Base-by-base conservation (phyloP, 2,329 filamentous ascomycete genomes). In the Phaeomoniella chlamydospora region DNA sequence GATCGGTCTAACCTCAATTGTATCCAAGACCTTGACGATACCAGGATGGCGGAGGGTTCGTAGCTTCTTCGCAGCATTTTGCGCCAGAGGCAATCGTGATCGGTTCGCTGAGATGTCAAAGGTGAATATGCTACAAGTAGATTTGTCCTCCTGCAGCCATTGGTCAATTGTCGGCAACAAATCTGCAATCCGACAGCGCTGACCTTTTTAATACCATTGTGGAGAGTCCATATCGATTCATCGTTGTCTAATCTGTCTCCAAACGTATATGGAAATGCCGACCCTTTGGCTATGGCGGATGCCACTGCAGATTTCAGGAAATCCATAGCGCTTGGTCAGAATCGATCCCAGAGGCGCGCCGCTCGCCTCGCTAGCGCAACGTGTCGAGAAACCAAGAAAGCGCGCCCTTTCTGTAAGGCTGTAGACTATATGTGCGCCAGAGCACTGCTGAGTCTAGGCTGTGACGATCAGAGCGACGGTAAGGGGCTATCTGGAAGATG, bases 261-360 rank as follows among this genome's bases (percentile, higher is more conserved):
- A 54, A 96, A 90, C 33, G 73, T 79, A 56, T 94, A 96, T 3
- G 86, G 86, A 53, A 94, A 93, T 4, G 87, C 79, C 36, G 87
- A 86, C 2, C 88, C 87, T 57, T 94, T 90, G 32, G 90, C 84
- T 51, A 98, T 96, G 48, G 87, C 88, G 42, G 90, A 96, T 32
- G 87, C 88, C 54, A 96, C 86, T 36, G 90, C 90, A 42, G 87
- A 96, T 63, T 96, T 96, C 54, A 98, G 73, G 53, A 96, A 96
- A 58, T 98, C 87, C 90, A 98, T 98, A 47, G 47, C 40, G n/a
- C 35, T 18, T 16, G n/a, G n/a, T n/a, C n/a, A n/a, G n/a, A n/a
- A n/a, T n/a, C n/a, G n/a, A n/a, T n/a, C n/a, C n/a, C n/a, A n/a
- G n/a, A n/a, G n/a, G n/a, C n/a, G n/a, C n/a, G n/a, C n/a, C n/a